A percentile compares a stretch with the other conserved stretches of the same genome.
phyloP scores from a whole-genome alignment of 2,329 filamentous ascomycete genomes.

The Chaetomium strumarium region DNA sequence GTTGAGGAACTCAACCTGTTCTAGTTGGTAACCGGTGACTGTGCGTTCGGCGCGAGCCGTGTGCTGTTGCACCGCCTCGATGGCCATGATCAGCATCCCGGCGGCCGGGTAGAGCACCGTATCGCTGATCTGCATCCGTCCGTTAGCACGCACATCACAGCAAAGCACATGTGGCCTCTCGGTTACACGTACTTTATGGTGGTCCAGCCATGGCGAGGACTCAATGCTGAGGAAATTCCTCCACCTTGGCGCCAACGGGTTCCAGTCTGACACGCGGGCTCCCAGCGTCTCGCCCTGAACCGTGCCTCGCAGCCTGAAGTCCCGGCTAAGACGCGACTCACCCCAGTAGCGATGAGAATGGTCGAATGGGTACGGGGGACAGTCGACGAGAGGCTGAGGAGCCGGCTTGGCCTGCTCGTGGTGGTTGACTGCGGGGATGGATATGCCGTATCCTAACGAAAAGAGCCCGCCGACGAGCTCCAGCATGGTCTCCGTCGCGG shows the following conservation, averaged over 20 bases:
- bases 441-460: background rate
- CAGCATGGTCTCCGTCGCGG: background rate
- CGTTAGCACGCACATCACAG: background rate
- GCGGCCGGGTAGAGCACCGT: conserved; percentile 32
- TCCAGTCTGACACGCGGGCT: conserved; percentile 24
- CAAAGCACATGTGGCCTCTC: background rate
- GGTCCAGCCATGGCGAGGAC: conserved; percentile 39
- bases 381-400: background rate
- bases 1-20: background rate
- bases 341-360: conserved; percentile 34
- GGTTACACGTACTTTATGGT: conserved; percentile 29
- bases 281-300: conserved; percentile 26
- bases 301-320: conserved; percentile 29
- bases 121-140: conserved; percentile 20
- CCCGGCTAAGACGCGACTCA: conserved; percentile 31
- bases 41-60: background rate
- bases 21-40: background rate
- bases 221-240: conserved; percentile 38
- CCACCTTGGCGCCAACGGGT: conserved; percentile 35
- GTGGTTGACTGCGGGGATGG: background rate
- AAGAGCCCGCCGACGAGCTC: background rate
- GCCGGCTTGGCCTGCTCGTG: background rate
- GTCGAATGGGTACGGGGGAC: conserved; percentile 37
- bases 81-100: conserved; percentile 34
- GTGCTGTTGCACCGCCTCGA: conserved; percentile 28